Conservation (phyloP, 2,329 filamentous ascomycete genomes). For the Epichloe glyceriae region DNA sequence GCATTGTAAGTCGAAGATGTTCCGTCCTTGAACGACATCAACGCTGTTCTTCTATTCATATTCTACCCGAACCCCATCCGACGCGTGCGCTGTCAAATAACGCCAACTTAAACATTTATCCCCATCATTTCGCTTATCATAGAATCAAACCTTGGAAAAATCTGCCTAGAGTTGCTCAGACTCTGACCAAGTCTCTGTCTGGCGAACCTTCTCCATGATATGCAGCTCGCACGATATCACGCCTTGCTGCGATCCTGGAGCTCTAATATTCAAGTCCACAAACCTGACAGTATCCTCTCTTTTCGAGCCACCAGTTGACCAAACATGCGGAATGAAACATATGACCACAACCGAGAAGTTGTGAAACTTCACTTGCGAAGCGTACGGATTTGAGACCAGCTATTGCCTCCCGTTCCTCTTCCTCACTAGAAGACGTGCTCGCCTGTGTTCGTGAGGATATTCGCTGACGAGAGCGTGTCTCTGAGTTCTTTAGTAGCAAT, state of each 20-base stretch:
- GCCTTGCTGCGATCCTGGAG: background rate
- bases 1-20: too few relatives aligned
- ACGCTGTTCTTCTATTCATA: background rate
- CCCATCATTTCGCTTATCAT: background rate
- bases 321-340: background rate
- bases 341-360: background rate
- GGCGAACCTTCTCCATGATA: background rate
- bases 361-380: background rate
- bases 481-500: background rate
- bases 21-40: background rate
- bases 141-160: background rate
- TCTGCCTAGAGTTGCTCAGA: background rate
- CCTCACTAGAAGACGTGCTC: background rate
- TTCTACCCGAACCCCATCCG: background rate
- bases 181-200: background rate
- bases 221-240: background rate
- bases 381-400: background rate
- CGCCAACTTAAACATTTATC: background rate
- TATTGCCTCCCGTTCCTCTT: background rate
- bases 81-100: background rate
- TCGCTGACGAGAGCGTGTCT: background rate
- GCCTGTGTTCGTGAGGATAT: background rate
- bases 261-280: background rate
- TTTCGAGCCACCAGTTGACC: background rate
- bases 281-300: background rate